Evolutionary conservation across 352 stramenopile species (phyloP).

Genomic region (Phytopythium helicoides): DNA sequence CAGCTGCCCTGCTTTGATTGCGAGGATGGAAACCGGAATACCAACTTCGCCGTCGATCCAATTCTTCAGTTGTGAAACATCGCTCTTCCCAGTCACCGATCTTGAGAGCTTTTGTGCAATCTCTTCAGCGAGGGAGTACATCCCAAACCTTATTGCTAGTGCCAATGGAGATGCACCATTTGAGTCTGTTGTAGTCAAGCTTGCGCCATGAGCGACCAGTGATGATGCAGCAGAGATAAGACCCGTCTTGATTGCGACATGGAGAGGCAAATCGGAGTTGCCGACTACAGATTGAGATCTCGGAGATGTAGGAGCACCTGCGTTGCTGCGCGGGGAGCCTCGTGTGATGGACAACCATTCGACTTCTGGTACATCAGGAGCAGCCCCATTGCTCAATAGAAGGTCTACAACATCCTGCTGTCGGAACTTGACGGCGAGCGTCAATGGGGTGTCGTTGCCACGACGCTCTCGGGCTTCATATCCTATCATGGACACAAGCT

Average conservation of each 20-base stretch:
- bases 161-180: conserved; percentile 35
- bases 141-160: conserved; percentile 53
- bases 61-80: conserved; percentile 4
- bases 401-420: conserved; percentile 53
- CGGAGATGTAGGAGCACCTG: not conserved
- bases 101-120: no score
- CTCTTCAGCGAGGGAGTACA: conserved; percentile 47
- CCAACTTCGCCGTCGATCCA: conserved; percentile 59
- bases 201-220: conserved; percentile 45
- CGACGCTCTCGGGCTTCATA: conserved; percentile 30
- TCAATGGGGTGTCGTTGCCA: conserved; percentile 56
- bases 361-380: conserved; percentile 18
- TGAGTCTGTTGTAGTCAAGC: conserved; percentile 38
- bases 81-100: conserved; percentile 3
- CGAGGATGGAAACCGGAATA: conserved; percentile 37
- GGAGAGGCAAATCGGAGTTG: conserved; percentile 42
- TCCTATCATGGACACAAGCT: conserved; percentile 20
- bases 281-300: conserved; percentile 1
- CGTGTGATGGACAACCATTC: conserved; percentile 16
- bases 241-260: conserved; percentile 58
- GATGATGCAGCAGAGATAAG: conserved; percentile 34
- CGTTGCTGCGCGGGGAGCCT: not conserved
- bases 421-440: conserved; percentile 47
- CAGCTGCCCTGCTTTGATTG: conserved; percentile 53
- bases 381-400: conserved; percentile 38